Evolutionary conservation across 495 filamentous ascomycete genomes (phyloP), one percentile per base, ranked within the genome.

Genomic region (Penicillium ochrochloron): DNA sequence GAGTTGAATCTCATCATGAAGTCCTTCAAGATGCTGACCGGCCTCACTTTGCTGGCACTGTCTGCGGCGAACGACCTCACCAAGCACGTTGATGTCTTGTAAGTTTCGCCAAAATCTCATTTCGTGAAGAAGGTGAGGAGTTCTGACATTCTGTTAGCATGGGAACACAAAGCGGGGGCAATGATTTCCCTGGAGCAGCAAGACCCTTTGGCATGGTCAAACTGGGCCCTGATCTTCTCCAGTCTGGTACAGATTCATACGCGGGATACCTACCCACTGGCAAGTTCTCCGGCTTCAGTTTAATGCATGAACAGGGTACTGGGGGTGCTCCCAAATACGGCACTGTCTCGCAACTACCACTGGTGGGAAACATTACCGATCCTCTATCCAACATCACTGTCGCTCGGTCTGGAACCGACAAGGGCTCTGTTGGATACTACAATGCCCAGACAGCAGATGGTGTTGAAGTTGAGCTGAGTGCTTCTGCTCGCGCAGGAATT

Each of bases 261-360:
- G 88, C 88, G 7, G 90, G 89, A 5, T 89, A 88, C 67, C 76
- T 84, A 21, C 69, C 86, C 5, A 70, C 63, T 5, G 89, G 89
- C 8, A 81, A 83, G 15, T 84, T 92, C 66, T 87, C 83, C 9
- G 90, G 87, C 10, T 91, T 92, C 73, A 88, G 85, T 46, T 78
- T 91, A 80, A 88, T 90, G 81, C 90, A 92, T 67, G 89, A 92
- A 71, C 86, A 85, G 56, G 90, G 90, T 4, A 93, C 88, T 10
- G 90, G 90, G 2, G 90, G 90, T 14, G 88, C 89, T 3, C 89
- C 89, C 1, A 92, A 91, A 74, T 92, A 92, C 62, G 89, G 89
- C 0, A 86, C 75, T 2, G 86, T 92, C 19, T 80, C 84, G 5
- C 90, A 92, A 66, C 79, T 91, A 70, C 89, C 90, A 1, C 73